Conservation (phyloP, 1,139 yeast species). For the Zygosaccharomyces sapae region DNA sequence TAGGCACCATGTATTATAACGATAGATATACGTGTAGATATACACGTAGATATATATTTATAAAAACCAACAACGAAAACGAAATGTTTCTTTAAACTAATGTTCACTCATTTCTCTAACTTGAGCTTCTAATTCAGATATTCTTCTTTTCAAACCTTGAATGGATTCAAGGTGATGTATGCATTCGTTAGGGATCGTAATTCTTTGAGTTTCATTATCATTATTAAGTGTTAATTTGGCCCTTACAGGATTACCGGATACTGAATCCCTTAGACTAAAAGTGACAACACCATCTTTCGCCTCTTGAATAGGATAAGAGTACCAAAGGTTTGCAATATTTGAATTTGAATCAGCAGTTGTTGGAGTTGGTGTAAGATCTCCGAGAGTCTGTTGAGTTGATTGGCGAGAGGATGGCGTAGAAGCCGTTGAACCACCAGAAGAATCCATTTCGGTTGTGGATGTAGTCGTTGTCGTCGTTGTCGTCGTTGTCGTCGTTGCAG, state of each 20-base stretch:
- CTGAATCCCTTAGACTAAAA: constrained; percentile 12
- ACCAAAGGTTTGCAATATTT: constrained; percentile 11
- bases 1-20: constrained; percentile 3
- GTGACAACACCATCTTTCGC: constrained; percentile 9
- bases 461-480: constrained; percentile 2
- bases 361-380: neutral
- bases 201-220: constrained; percentile 7
- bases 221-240: constrained; percentile 10
- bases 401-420: neutral
- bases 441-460: constrained; percentile 8
- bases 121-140: constrained; percentile 22
- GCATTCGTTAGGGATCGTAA: constrained; percentile 14
- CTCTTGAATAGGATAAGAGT: constrained; percentile 18
- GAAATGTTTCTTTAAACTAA: neutral
- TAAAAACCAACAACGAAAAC: neutral
- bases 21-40: neutral
- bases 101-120: constrained; percentile 20
- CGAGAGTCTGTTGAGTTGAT: neutral
- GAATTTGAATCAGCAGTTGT: neutral
- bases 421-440: neutral
- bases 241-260: constrained; percentile 7
- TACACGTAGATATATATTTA: constrained; percentile 7
- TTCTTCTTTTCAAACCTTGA: constrained; percentile 21
- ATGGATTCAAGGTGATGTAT: constrained; percentile 14
- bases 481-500: constrained; percentile 4